Base-by-base conservation (phyloP, 805 yeast genomes). In the Metahyphopichia silvanorum region DNA sequence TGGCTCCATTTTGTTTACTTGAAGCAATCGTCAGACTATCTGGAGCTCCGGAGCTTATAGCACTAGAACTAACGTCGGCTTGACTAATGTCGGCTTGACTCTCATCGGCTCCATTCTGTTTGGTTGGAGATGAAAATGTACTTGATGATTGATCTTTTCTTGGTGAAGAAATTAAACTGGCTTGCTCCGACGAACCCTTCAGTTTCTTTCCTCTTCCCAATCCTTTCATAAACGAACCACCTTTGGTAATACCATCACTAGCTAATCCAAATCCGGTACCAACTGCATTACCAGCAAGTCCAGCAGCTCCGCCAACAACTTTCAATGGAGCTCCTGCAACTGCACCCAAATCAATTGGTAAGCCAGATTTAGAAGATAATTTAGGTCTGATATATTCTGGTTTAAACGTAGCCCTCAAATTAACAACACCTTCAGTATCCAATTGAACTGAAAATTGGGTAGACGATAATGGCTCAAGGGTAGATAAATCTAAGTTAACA, bases 331-430 rank as follows among this genome's bases (percentile, higher is more conserved):
- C 69, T 21, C 66, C 69, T 7, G 73, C 57, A 16, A 71, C 45
- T 15, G 59, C 60, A 14, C 57, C 54, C 17, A 73, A 48, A 21
- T 60, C 65, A 31, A 62, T 46, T 14, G 71, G 74, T 34, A 66
- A 60, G 12, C 72, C 72, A 19, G 53, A 42, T 29, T 51, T 42
- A n/a, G 57, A 39, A 6, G 58, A 63, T 27, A 81, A 54, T 30
- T 61, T 58, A n/a, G 91, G 86, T 53, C 83, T 75, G 29, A 77
- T 58, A 53, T 82, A 85, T 45, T 77, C 76, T 14, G 91, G 88
- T 27, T 49, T 52, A 57, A 83, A 85, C 1, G 64, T 57, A 3
- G 76, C 80, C 27, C 66, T 60, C 36, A 80, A 49, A 34, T 68
- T 60, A n/a, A 82, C 59, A 1, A 62, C 42, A 39, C 94, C 94